These are phyloP conservation scores for Paraphoma sp. DNA, from an alignment of 2,329 filamentous ascomycete genomes.

Conservation along the genomic window DNA sequence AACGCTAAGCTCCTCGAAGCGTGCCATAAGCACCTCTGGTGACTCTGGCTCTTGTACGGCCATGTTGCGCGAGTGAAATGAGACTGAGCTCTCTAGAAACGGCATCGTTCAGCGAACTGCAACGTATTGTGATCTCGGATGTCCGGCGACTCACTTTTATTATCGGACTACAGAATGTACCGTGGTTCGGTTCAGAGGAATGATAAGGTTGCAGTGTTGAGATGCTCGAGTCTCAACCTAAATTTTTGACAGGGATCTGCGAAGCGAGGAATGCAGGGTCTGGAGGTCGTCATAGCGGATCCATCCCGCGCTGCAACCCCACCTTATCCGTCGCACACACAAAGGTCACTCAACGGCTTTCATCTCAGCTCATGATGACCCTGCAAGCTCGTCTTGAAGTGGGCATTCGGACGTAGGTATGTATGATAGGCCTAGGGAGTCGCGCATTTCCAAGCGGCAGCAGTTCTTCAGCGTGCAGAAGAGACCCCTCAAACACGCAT, in stretches of 20 bases:
- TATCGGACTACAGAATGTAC: background rate
- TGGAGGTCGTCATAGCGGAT: slow-evolving; percentile 12
- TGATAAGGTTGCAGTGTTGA: slow-evolving; percentile 4
- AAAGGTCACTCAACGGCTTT: no score
- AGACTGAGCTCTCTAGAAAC: background rate
- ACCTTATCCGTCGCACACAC: background rate
- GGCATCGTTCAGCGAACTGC: slow-evolving; percentile 4
- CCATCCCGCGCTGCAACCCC: slow-evolving; percentile 7
- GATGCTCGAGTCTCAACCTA: slow-evolving; percentile 10
- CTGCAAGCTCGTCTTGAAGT: no score
- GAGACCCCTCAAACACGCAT: no score
- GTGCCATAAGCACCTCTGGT: slow-evolving; percentile 36
- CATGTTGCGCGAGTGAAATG: slow-evolving; percentile 25
- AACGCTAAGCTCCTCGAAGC: slow-evolving; percentile 77
- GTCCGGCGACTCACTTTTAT: slow-evolving; percentile 11
- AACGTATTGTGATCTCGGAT: background rate
- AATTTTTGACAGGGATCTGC: slow-evolving; percentile 19
- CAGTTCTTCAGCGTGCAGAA: no score
- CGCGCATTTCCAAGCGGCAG: no score
- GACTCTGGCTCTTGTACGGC: slow-evolving; percentile 19
- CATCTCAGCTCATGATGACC: no score
- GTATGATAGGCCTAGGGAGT: no score
- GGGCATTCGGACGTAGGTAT: no score
- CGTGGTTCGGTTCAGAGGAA: background rate
- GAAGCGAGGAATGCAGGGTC: slow-evolving; percentile 11